These are phyloP conservation scores for Arabidopsis suecica DNA, from an alignment of 345 rosid species.

Conservation along the genomic window DNA sequence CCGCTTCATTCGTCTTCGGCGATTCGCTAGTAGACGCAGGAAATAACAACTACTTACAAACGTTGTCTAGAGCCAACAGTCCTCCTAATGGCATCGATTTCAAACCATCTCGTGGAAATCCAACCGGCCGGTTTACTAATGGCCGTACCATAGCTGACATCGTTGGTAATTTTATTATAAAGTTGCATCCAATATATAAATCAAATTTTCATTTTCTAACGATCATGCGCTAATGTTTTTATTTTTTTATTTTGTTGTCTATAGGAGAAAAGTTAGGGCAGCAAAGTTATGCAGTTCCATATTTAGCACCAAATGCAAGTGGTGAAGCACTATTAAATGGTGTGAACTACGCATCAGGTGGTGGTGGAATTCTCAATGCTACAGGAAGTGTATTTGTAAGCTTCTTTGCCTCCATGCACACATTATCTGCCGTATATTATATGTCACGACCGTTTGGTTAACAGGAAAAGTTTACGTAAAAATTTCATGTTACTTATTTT, in stretches of 20 bases:
- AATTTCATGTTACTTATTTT: not conserved
- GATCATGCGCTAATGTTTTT: not conserved
- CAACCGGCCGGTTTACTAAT: slow-evolving; percentile 91
- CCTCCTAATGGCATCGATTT: slow-evolving; percentile 92
- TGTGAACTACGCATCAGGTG: slow-evolving; percentile 94
- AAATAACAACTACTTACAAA: slow-evolving; percentile 77
- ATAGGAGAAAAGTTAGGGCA: slow-evolving; percentile 82
- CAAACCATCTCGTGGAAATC: slow-evolving; percentile 68
- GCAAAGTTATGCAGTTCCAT: slow-evolving; percentile 73
- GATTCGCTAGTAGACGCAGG: slow-evolving; percentile 94
- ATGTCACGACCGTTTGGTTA: slow-evolving; percentile 20
- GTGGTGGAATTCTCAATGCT: slow-evolving; percentile 90
- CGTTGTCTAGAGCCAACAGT: slow-evolving; percentile 79
- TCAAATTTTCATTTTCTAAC: not conserved
- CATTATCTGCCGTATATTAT: not conserved
- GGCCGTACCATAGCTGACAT: slow-evolving; percentile 93
- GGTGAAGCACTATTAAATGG: slow-evolving; percentile 74
- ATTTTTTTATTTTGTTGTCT: slow-evolving; percentile 6
- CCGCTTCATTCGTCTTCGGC: slow-evolving; percentile 80
- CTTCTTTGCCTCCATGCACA: not conserved
- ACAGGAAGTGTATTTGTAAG: slow-evolving; percentile 90
- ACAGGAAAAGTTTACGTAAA: slow-evolving; percentile 21
- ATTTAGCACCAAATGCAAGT: slow-evolving; percentile 71
- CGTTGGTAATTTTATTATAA: slow-evolving; percentile 50
- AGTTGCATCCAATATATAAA: not conserved